These are phyloP conservation scores for Phytopythium delawarense DNA, from an alignment of 352 stramenopile species.

Conservation along the genomic window DNA sequence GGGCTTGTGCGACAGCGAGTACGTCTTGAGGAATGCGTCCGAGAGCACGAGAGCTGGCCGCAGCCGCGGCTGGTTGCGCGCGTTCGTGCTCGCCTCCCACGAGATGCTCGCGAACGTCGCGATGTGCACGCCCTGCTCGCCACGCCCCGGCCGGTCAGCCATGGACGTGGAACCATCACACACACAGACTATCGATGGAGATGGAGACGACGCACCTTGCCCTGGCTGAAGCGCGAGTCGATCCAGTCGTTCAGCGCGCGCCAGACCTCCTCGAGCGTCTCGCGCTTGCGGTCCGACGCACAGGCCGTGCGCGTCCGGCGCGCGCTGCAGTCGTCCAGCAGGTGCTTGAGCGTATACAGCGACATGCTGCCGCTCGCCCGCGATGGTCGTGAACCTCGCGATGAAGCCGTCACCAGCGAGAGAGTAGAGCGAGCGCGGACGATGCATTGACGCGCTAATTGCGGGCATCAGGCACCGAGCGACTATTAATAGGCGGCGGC, in stretches of 20 bases:
- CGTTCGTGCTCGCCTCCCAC: slow-evolving; percentile 58
- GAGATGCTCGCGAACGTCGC: slow-evolving; percentile 73
- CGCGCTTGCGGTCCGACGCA: slow-evolving; percentile 52
- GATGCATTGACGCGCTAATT: too few species aligned
- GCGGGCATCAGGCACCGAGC: too few species aligned
- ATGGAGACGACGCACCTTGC: slow-evolving; percentile 33
- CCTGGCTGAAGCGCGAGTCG: slow-evolving; percentile 55
- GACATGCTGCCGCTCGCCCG: slow-evolving; percentile 26
- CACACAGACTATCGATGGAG: too few species aligned
- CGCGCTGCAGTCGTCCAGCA: slow-evolving; percentile 68
- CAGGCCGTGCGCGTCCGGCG: slow-evolving; percentile 50
- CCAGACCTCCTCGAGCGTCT: slow-evolving; percentile 74
- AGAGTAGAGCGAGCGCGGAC: too few species aligned
- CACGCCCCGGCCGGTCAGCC: too few species aligned
- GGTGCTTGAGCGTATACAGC: slow-evolving; percentile 73
- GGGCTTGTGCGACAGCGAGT: slow-evolving; percentile 50
- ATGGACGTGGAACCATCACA: neutral
- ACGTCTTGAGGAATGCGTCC: slow-evolving; percentile 65
- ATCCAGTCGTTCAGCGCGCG: slow-evolving; percentile 75
- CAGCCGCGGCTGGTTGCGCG: slow-evolving; percentile 52
- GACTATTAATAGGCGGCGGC: too few species aligned
- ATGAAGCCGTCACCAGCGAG: too few species aligned
- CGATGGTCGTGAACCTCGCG: too few species aligned
- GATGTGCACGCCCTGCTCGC: slow-evolving; percentile 53
- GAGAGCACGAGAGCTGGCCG: slow-evolving; percentile 59